These are phyloP conservation scores for Ambispora gerdemannii DNA, from an alignment of 192 early-diverging fungal species.

Conservation along the genomic window DNA sequence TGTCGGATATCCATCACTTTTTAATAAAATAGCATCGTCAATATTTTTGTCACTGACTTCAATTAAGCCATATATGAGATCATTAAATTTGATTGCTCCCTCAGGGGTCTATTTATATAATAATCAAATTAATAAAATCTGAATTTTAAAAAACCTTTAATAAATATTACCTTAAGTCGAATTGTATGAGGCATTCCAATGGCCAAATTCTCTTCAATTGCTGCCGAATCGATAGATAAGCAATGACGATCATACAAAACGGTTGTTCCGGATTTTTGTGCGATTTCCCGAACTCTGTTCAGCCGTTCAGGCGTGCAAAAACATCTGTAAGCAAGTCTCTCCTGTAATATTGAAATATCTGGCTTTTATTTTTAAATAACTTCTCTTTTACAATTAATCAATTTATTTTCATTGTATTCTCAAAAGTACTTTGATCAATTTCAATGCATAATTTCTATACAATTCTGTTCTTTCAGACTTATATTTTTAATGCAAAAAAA, in stretches of 20 bases:
- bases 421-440: constrained; percentile 55
- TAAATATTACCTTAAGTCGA: constrained; percentile 60
- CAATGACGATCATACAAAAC: constrained; percentile 83
- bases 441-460: constrained; percentile 65
- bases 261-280: constrained; percentile 52
- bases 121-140: constrained; percentile 7
- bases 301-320: constrained; percentile 79
- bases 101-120: constrained; percentile 43
- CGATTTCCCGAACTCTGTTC: constrained; percentile 49
- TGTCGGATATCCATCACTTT: constrained; percentile 89
- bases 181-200: constrained; percentile 61
- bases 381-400: too few species aligned
- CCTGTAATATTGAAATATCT: constrained; percentile 27
- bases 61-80: constrained; percentile 74
- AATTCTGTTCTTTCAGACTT: constrained; percentile 74
- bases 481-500: too few species aligned
- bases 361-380: not conserved
- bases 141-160: too few species aligned
- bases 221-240: constrained; percentile 57
- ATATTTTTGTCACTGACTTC: constrained; percentile 69
- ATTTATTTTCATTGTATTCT: not conserved
- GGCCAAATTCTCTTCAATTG: constrained; percentile 62
- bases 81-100: constrained; percentile 57
- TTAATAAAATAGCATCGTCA: constrained; percentile 87
- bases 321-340: constrained; percentile 81